Percentiles rank a stretch among this genome's conserved stretches.
Evolutionary conservation across 2,329 filamentous ascomycete species (phyloP).

Genomic region (Blumeria hordei): DNA sequence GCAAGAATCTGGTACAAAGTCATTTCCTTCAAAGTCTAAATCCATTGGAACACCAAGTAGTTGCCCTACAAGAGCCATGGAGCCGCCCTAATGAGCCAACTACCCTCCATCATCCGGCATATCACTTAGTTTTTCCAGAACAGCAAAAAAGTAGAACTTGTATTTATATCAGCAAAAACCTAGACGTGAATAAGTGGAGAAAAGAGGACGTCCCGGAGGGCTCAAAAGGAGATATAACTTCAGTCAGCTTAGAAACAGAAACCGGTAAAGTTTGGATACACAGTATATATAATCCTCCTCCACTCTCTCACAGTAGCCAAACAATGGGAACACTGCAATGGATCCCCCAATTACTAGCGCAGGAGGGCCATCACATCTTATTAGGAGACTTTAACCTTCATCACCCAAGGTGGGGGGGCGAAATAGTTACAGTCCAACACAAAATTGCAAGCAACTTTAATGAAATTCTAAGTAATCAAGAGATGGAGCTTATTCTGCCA

Average conservation of each 20-base stretch:
- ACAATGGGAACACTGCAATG: neutral
- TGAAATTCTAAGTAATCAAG: neutral
- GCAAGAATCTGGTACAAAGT: neutral
- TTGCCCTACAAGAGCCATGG: neutral
- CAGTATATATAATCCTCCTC: neutral
- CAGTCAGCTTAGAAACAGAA: neutral
- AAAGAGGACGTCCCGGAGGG: neutral
- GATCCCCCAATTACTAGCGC: neutral
- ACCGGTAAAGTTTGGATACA: neutral
- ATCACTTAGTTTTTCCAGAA: neutral
- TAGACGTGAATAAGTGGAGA: neutral
- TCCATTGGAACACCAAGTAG: neutral
- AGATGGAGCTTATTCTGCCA: neutral
- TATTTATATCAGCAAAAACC: neutral
- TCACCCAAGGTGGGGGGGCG: neutral
- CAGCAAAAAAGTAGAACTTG: neutral
- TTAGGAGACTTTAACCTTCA: neutral
- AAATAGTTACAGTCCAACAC: neutral
- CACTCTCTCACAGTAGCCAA: neutral
- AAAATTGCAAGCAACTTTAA: neutral
- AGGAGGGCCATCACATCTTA: neutral
- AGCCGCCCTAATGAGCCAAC: too few species aligned
- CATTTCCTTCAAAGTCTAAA: neutral
- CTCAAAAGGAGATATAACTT: neutral
- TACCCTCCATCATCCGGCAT: neutral